Conservation (phyloP, 176 grass and related monocot species). For the Alopecurus myosuroides region DNA sequence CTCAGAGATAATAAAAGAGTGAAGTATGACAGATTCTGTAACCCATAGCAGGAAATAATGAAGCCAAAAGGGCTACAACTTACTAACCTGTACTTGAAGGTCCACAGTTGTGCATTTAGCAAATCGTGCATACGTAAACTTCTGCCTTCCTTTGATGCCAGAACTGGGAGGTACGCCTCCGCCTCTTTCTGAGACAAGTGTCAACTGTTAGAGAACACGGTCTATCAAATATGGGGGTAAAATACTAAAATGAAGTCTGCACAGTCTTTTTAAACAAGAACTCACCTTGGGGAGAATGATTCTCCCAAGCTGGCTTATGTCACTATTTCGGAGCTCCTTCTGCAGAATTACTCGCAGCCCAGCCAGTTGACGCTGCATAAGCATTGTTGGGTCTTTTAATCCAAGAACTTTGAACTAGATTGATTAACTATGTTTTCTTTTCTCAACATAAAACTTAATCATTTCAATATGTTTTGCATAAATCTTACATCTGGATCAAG, state of each 20-base stretch:
- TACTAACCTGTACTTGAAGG: constrained; percentile 85
- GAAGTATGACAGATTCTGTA: neutral
- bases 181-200: constrained; percentile 65
- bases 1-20: neutral
- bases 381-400: constrained; percentile 39
- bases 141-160: constrained; percentile 67
- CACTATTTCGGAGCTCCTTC: constrained; percentile 87
- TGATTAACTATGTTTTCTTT: neutral
- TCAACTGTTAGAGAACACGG: neutral
- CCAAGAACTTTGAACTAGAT: constrained; percentile 3
- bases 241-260: neutral
- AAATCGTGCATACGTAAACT: constrained; percentile 79
- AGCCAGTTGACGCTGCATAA: constrained; percentile 53
- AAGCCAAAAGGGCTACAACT: neutral
- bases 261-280: constrained; percentile 16
- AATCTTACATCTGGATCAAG: constrained; percentile 79
- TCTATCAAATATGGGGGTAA: constrained; percentile 10
- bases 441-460: neutral
- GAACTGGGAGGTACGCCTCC: constrained; percentile 65
- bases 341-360: constrained; percentile 74
- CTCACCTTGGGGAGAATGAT: constrained; percentile 92
- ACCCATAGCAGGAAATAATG: neutral
- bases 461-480: constrained; percentile 15
- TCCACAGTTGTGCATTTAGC: constrained; percentile 63
- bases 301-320: constrained; percentile 78